Base-by-base conservation (phyloP, 768 basidiomycete species). In the Exidia glandulosa region DNA sequence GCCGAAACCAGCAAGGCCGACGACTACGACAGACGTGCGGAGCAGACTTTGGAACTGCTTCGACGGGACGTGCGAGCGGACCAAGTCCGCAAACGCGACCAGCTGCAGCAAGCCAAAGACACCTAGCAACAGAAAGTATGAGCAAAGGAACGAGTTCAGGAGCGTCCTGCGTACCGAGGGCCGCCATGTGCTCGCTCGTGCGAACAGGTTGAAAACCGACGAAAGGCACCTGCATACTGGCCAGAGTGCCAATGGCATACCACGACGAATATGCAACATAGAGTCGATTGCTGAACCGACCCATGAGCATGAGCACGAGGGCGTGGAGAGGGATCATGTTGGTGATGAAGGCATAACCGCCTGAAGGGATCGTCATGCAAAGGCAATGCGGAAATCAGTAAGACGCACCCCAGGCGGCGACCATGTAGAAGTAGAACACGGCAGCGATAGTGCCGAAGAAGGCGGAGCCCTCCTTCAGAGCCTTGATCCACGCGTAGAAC, bases 401-500 rank as follows among this genome's bases (percentile, higher is more conserved):
- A 16, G 14, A 74, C 81, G 61, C 66, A 88, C 95, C 96, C 96
- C 96, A 99, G 32, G 96, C 96, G 57, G 96, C 95, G n/a, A 99
- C 96, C 96, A 99, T 99, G 81, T 98, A 99, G 66, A 97, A 98
- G 76, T 99, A 99, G 75, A 98, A 98, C 2, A 98, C 75, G 19
- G 94, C 96, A 50, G 96, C 86, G 41, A 90, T 68, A 29, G 90
- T 90, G 25, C 93, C 95, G 65, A 84, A 96, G 62, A 95, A 81
- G 1, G 92, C 94, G 62, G 92, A 95, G 47, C 96, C 96, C 52
- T 83, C 81, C 74, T 97, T 97, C 59, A 98, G 77, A 29, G 96
- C 94, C 66, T 89, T 91, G 71, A 99, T 95, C 96, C 96, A 98
- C 63, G 81, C 81, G 77, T 81, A 98, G 75, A 99, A 98, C 3